phyloP scores from a whole-genome alignment of 805 yeast genomes.

The Lachancea thermotolerans region DNA sequence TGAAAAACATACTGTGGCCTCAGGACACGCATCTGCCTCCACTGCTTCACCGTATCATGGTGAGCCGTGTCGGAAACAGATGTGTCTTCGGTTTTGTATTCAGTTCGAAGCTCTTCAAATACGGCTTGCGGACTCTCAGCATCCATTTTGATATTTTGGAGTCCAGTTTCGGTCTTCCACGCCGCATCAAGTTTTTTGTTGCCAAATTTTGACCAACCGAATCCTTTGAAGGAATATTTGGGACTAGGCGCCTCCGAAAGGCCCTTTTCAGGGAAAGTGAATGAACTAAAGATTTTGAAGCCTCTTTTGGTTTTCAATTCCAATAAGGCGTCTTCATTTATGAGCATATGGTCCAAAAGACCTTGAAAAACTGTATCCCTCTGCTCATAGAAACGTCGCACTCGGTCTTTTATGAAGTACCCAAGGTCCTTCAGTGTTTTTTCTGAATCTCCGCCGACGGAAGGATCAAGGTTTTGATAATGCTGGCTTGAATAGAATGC shows the following conservation, averaged over 20 bases:
- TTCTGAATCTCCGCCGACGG: too few relatives aligned
- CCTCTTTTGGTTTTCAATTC: slow-evolving; percentile 18
- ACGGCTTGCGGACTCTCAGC: slow-evolving; percentile 19
- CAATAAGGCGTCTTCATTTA: slow-evolving; percentile 15
- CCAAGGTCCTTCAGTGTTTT: too few relatives aligned
- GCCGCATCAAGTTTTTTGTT: slow-evolving; percentile 26
- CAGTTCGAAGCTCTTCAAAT: slow-evolving; percentile 13
- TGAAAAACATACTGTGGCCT: slow-evolving; percentile 34
- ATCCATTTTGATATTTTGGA: slow-evolving; percentile 25
- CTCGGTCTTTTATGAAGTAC: too few relatives aligned
- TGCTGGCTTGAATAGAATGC: slow-evolving; percentile 2
- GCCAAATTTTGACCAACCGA: slow-evolving; percentile 29
- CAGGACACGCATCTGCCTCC: slow-evolving; percentile 41
- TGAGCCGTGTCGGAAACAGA: too few relatives aligned
- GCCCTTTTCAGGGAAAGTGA: slow-evolving; percentile 6
- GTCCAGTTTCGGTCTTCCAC: slow-evolving; percentile 38
- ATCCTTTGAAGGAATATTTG: slow-evolving; percentile 20
- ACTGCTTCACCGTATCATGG: slow-evolving; percentile 25
- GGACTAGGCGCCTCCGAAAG: neutral
- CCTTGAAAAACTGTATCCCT: slow-evolving; percentile 21
- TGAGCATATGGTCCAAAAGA: slow-evolving; percentile 10
- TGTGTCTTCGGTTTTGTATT: slow-evolving; percentile 5
- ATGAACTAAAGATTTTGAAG: slow-evolving; percentile 20
- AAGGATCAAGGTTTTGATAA: neutral
- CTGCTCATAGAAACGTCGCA: slow-evolving; percentile 15